Base-by-base conservation (phyloP, 1,284 basidiomycete genomes). In the Bondarzewia mesenterica region DNA sequence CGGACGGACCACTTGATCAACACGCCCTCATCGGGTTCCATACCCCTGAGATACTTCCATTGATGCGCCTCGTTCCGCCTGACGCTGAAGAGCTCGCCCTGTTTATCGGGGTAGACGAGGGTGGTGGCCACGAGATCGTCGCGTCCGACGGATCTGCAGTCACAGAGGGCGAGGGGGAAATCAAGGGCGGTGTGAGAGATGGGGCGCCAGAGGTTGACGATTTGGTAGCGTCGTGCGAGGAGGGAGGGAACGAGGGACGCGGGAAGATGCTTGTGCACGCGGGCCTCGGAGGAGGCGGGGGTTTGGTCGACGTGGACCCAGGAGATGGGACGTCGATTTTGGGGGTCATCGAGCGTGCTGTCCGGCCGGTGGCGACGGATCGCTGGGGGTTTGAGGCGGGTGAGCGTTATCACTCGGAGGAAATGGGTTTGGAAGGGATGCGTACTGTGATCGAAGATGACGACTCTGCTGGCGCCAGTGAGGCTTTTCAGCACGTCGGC, bases 151-250 rank as follows among this genome's bases (percentile, higher is more conserved):
- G 69, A 75, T 22, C 76, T 62, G 55, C 64, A 80, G 56, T 87
- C 84, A 55, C 80, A 82, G 5, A 85, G 64, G 1, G 76, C 77
- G 37, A 85, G 70, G 1, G 83, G 83, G 65, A 67, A 72, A 57
- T 85, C 82, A 32, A 65, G 60, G 7, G 80, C 77, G 3, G 75
- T 59, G 51, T 74, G 64, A 6, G 62, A 54, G 50, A 86, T 79
- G 1, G 83, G 82, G 7, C 82, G 65, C 84, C 84, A 87, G 50
- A 86, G 72, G 64, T 86, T 87, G 64, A 87, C 77, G 47, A 85
- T 78, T 59, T 85, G 82, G 65, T 76, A 78, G 20, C 78, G 75
- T 22, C 66, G 61, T 44, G 65, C 60, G 21, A 75, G 60, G 20
- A 75, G 64, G 22, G 63, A 63, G 0, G 70, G 71, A 0, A 68